Percentiles rank a stretch among this genome's conserved stretches.
phyloP scores from a whole-genome alignment of 177 flowering plant genomes.

The Vitis hybrid region DNA sequence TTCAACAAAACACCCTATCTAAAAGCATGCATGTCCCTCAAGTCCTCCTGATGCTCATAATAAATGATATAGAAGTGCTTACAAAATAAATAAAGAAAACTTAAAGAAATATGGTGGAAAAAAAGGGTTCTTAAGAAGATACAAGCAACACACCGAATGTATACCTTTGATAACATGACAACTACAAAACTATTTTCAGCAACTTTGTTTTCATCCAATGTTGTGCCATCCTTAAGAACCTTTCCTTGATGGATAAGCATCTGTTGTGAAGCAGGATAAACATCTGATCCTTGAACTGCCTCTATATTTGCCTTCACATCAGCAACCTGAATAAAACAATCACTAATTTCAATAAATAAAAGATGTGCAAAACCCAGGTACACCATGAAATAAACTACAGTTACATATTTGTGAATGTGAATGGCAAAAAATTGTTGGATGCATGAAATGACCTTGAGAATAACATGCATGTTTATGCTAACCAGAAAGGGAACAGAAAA shows the following conservation, averaged over 20 bases:
- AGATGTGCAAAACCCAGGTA: not conserved
- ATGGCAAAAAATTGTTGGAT: not conserved
- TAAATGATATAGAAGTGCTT: no score
- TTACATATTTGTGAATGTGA: not conserved
- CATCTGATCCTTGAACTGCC: slow-evolving; percentile 45
- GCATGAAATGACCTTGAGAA: no score
- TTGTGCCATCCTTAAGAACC: slow-evolving; percentile 53
- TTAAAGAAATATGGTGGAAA: not conserved
- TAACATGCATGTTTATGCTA: no score
- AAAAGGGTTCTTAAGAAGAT: not conserved
- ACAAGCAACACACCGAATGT: not conserved
- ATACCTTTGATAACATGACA: slow-evolving; percentile 57
- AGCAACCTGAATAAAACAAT: slow-evolving; percentile 36
- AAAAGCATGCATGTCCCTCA: no score
- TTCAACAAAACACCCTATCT: no score
- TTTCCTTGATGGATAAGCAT: slow-evolving; percentile 70
- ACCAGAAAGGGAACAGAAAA: no score
- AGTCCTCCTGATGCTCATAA: no score
- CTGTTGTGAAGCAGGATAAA: slow-evolving; percentile 55
- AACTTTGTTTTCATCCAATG: slow-evolving; percentile 54
- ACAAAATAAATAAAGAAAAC: no score
- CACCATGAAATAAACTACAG: not conserved
- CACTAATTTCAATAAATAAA: not conserved
- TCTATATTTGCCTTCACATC: slow-evolving; percentile 60
- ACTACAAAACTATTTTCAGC: slow-evolving; percentile 56